These are phyloP conservation scores for Aspergillus amoenus DNA, from an alignment of 2,329 filamentous ascomycete genomes.

Conservation along the genomic window DNA sequence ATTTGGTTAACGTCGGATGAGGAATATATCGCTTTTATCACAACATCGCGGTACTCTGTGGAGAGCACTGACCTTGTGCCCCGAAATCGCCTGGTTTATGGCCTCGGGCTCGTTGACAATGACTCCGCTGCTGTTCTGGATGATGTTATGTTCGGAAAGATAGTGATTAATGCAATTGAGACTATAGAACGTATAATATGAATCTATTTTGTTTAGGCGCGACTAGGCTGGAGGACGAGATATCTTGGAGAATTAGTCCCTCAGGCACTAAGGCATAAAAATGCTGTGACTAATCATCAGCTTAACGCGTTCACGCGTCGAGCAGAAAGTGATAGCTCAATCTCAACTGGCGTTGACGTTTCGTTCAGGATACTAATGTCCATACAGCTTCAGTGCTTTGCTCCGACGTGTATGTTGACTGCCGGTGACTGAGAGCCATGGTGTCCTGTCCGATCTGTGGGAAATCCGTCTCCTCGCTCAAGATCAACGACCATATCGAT, in stretches of 20 bases:
- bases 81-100: not conserved
- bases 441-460: slow-evolving; percentile 82
- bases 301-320: slow-evolving; percentile 14
- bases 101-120: not conserved
- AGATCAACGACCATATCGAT: slow-evolving; percentile 91
- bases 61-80: not conserved
- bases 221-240: not conserved
- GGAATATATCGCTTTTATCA: slow-evolving; percentile 1
- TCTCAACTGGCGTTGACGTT: not conserved
- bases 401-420: not conserved
- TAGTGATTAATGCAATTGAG: not conserved
- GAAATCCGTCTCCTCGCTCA: slow-evolving; percentile 50
- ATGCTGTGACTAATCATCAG: slow-evolving; percentile 7
- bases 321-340: not conserved
- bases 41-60: not conserved
- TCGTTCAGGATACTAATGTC: not conserved
- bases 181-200: not conserved
- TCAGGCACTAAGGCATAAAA: slow-evolving; percentile 1
- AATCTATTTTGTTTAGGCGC: not conserved
- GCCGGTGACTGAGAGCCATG: slow-evolving; percentile 29
- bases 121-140: not conserved
- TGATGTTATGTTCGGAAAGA: not conserved
- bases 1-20: not conserved
- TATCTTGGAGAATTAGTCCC: not conserved
- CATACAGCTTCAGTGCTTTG: not conserved